phyloP scores from a whole-genome alignment of 495 filamentous ascomycete genomes.

The Neurospora sp. region DNA sequence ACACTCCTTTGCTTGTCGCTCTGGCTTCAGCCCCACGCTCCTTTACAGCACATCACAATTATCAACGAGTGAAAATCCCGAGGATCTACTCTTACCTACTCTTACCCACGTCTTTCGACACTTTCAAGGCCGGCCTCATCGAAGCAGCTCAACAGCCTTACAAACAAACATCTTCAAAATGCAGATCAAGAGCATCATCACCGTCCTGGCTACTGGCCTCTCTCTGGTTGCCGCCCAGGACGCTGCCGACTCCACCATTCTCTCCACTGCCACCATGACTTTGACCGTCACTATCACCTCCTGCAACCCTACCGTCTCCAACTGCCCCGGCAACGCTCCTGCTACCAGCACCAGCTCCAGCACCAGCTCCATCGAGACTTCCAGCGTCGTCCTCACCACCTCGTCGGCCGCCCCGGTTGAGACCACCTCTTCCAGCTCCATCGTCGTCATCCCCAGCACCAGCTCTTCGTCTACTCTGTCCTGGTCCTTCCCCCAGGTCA shows the following conservation, averaged over 20 bases:
- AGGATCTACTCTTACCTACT: not conserved
- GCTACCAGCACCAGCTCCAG: slow-evolving; percentile 17
- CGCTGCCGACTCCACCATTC: slow-evolving; percentile 22
- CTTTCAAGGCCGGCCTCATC: slow-evolving; percentile 1
- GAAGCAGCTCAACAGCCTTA: not conserved
- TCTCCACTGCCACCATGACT: slow-evolving; percentile 34
- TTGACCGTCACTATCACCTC: slow-evolving; percentile 37
- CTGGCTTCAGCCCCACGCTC: slow-evolving; percentile 26
- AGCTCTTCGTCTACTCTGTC: slow-evolving; percentile 11
- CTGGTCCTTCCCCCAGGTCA: slow-evolving; percentile 22
- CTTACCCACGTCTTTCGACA: not conserved
- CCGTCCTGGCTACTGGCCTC: slow-evolving; percentile 22
- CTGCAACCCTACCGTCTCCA: slow-evolving; percentile 35
- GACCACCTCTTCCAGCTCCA: slow-evolving; percentile 2
- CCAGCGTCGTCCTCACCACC: not conserved
- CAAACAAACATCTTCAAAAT: slow-evolving; percentile 19
- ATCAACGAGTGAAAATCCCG: not conserved
- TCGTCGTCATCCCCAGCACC: not conserved
- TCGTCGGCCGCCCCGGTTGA: not conserved
- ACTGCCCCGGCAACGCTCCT: slow-evolving; percentile 30
- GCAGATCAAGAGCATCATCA: slow-evolving; percentile 28
- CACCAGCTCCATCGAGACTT: slow-evolving; percentile 6
- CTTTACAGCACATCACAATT: slow-evolving; percentile 10
- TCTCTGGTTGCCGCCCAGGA: slow-evolving; percentile 19
- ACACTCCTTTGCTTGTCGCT: slow-evolving; percentile 23